Conservation (phyloP, 2,329 filamentous ascomycete species). For the Aspergillus uvarum region DNA sequence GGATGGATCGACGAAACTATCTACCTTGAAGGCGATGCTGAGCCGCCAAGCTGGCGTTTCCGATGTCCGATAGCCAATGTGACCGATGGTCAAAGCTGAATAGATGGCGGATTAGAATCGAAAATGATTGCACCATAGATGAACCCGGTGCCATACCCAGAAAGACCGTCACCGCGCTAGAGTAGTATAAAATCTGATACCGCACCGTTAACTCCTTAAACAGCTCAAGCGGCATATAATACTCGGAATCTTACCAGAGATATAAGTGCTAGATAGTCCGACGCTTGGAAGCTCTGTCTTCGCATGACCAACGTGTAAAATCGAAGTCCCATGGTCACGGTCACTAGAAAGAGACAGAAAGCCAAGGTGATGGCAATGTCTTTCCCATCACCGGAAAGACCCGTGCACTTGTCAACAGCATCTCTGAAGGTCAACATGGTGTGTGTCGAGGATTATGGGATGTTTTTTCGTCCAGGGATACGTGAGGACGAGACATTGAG, state of each 20-base stretch:
- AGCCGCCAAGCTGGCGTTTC: constrained; percentile 2
- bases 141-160: background rate
- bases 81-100: constrained; percentile 8
- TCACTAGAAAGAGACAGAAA: constrained; percentile 7
- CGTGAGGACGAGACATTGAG: constrained; percentile 1
- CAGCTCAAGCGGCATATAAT: background rate
- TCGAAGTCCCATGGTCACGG: constrained; percentile 1
- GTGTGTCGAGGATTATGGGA: background rate
- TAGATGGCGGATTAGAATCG: background rate
- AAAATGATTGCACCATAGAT: background rate
- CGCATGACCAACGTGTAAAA: background rate
- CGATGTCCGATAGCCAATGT: constrained; percentile 3
- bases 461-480: background rate
- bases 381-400: constrained; percentile 3
- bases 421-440: constrained; percentile 3
- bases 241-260: background rate
- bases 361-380: constrained; percentile 5
- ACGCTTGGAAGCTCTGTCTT: background rate
- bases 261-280: background rate
- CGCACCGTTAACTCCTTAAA: background rate
- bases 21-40: constrained; percentile 3
- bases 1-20: background rate
- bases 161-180: constrained; percentile 3
- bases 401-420: background rate
- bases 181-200: constrained; percentile 6